These are phyloP conservation scores for Ophiostoma ips DNA, from an alignment of 2,329 filamentous ascomycete genomes.

Conservation along the genomic window DNA sequence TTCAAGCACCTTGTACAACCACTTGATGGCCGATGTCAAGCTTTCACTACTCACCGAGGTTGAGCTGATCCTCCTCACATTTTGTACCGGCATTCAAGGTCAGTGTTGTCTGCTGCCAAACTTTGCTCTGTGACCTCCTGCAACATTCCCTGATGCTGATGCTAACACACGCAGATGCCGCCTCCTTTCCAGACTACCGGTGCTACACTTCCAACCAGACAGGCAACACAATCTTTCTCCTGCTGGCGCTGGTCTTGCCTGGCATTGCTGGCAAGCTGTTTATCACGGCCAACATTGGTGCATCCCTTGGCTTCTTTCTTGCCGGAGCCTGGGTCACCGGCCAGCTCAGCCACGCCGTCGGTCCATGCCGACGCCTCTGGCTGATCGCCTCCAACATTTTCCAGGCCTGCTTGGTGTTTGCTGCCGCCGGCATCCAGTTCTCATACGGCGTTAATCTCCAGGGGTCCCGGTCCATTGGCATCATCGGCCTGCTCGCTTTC, in stretches of 20 bases:
- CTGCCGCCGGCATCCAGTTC: conserved; percentile 35
- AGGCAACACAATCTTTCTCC: conserved; percentile 48
- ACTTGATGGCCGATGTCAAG: conserved; percentile 22
- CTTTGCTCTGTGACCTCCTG: not conserved
- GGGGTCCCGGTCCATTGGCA: conserved; percentile 27
- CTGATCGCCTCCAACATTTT: conserved; percentile 38
- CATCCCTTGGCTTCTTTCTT: conserved; percentile 42
- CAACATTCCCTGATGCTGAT: not conserved
- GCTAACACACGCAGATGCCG: conserved; percentile 22
- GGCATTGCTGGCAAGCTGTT: conserved; percentile 34
- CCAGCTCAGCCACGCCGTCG: conserved; percentile 39
- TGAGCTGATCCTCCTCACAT: conserved; percentile 32
- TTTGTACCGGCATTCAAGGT: conserved; percentile 39
- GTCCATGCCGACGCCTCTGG: conserved; percentile 37
- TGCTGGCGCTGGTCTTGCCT: conserved; percentile 36
- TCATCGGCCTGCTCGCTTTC: conserved; percentile 38
- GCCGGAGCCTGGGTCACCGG: conserved; percentile 40
- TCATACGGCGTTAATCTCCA: conserved; percentile 22
- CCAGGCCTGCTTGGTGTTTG: conserved; percentile 41
- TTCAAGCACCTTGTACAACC: conserved; percentile 13
- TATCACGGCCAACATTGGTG: conserved; percentile 38
- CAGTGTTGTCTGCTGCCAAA: conserved; percentile 5
- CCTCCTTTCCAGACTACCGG: conserved; percentile 46
- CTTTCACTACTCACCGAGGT: conserved; percentile 29
- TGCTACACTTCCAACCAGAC: conserved; percentile 53